Evolutionary conservation across 208 protist genomes (phyloP).

Genomic region (Leishmania major): DNA sequence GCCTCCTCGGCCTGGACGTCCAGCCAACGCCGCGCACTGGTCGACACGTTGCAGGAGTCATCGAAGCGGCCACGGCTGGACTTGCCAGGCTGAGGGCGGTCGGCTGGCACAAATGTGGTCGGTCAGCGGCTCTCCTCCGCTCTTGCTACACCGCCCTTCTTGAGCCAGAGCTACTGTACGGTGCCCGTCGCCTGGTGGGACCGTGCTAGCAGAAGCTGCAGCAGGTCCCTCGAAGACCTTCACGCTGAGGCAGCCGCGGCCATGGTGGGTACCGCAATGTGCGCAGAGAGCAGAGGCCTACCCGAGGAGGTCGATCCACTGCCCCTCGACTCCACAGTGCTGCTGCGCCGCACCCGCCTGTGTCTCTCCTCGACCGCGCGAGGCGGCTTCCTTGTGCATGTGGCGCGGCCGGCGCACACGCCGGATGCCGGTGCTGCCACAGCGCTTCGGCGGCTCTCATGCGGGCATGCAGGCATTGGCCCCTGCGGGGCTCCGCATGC

Average conservation of each 20-base stretch:
- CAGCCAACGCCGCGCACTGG: background rate
- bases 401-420: background rate
- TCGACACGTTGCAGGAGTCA: background rate
- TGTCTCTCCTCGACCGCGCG: no score
- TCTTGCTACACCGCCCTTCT: background rate
- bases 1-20: background rate
- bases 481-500: background rate
- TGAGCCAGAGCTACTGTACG: background rate
- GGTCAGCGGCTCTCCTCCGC: background rate
- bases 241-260: background rate
- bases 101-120: background rate
- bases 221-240: background rate
- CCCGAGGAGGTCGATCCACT: background rate
- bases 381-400: background rate
- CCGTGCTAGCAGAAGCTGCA: background rate
- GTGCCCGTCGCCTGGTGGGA: background rate
- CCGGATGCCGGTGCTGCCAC: background rate
- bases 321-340: background rate
- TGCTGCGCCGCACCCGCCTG: background rate
- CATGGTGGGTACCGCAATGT: background rate
- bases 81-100: background rate
- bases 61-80: background rate
- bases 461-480: background rate
- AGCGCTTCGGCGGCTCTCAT: background rate
- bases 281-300: background rate